Evolutionary conservation across 306 rosid genomes (phyloP).

Genomic region (Glycyrrhiza uralensis): DNA sequence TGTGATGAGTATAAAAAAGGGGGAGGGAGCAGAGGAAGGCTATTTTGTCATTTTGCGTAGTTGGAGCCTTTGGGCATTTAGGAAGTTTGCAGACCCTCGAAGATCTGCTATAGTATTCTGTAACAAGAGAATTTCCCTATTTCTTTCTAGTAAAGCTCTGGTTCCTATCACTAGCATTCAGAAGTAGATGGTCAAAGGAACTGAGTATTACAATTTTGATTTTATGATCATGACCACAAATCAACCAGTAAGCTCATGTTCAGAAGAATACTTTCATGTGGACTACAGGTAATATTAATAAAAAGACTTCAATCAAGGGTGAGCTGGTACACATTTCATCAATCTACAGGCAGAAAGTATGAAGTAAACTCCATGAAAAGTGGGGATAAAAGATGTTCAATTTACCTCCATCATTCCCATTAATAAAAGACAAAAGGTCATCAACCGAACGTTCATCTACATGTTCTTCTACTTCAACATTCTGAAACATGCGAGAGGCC

Average conservation of each 20-base stretch:
- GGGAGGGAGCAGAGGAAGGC: too few species aligned
- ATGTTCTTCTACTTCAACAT: constrained; percentile 64
- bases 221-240: neutral
- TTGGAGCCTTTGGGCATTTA: too few species aligned
- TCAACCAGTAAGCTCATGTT: constrained; percentile 3
- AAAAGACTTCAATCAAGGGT: constrained; percentile 17
- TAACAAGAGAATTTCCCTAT: too few species aligned
- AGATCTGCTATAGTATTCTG: too few species aligned
- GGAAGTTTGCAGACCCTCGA: too few species aligned
- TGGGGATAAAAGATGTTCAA: neutral
- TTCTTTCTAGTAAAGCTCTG: too few species aligned
- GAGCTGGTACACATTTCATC: neutral
- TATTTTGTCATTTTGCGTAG: too few species aligned
- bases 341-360: neutral
- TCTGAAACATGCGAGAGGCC: constrained; percentile 50
- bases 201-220: neutral
- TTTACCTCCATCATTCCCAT: constrained; percentile 75
- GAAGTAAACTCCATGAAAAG: neutral
- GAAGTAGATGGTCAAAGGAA: neutral
- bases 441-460: constrained; percentile 90
- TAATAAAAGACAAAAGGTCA: constrained; percentile 89
- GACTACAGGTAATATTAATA: neutral
- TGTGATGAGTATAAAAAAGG: too few species aligned
- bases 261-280: neutral
- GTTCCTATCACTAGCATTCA: too few species aligned